A percentile compares a stretch with the other conserved stretches of the same genome.
Evolutionary conservation across 768 basidiomycete genomes (phyloP).

Genomic region (Suillus fuscotomentosus): DNA sequence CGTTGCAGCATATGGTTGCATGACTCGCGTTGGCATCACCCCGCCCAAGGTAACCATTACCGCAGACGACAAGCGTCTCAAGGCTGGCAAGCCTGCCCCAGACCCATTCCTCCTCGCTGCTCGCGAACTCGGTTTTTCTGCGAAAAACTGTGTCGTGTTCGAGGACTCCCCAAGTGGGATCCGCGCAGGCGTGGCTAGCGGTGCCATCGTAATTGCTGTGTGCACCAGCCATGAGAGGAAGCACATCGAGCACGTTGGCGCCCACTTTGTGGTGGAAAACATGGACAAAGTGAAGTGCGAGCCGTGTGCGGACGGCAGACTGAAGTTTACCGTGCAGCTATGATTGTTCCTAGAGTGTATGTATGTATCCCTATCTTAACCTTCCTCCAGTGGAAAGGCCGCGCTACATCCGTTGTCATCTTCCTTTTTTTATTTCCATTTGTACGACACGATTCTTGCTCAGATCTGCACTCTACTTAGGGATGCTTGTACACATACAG

Average conservation of each 20-base stretch:
- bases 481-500: background rate
- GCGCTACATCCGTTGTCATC: background rate
- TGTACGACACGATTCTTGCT: background rate
- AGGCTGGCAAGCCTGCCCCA: slow-evolving; percentile 61
- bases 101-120: slow-evolving; percentile 67
- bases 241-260: slow-evolving; percentile 54
- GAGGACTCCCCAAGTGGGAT: slow-evolving; percentile 74
- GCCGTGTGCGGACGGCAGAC: slow-evolving; percentile 36
- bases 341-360: slow-evolving; percentile 4
- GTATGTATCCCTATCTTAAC: background rate
- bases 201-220: slow-evolving; percentile 69
- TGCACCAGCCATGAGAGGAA: slow-evolving; percentile 68
- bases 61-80: slow-evolving; percentile 71
- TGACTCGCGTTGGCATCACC: slow-evolving; percentile 66
- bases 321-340: slow-evolving; percentile 43
- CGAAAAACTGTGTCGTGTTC: slow-evolving; percentile 69
- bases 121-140: slow-evolving; percentile 52
- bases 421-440: background rate
- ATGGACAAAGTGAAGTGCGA: slow-evolving; percentile 49
- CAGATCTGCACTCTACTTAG: background rate
- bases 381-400: background rate
- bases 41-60: slow-evolving; percentile 72
- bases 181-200: slow-evolving; percentile 67
- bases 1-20: slow-evolving; percentile 56
- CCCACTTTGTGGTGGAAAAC: slow-evolving; percentile 54